Conservation (phyloP, 2,329 filamentous ascomycete genomes). For the Alternaria sp. region DNA sequence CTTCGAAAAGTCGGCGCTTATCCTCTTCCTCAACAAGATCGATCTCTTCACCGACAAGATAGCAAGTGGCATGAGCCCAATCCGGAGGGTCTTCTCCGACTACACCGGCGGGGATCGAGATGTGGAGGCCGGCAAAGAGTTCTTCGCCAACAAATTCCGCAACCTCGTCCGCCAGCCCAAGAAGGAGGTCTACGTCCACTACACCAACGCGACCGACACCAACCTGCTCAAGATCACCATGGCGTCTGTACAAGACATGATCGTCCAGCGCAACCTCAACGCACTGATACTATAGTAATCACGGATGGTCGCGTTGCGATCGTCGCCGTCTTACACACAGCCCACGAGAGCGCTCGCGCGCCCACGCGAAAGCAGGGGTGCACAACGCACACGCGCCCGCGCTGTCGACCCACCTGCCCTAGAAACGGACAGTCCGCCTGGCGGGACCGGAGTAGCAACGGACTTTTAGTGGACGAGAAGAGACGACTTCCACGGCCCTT, state of each 20-base stretch:
- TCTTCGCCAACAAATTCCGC: conserved; percentile 59
- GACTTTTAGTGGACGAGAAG: conserved; percentile 5
- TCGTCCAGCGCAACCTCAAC: conserved; percentile 60
- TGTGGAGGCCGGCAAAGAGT: conserved; percentile 56
- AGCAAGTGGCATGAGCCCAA: conserved; percentile 53
- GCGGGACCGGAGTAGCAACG: conserved; percentile 1
- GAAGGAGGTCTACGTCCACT: conserved; percentile 61
- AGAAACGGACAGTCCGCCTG: background rate
- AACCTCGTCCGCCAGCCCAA: conserved; percentile 57
- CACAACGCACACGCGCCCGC: conserved; percentile 1
- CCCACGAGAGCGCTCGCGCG: background rate
- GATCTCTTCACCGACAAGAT: conserved; percentile 61
- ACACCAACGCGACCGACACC: conserved; percentile 60
- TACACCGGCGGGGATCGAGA: conserved; percentile 53
- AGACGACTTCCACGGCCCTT: conserved; percentile 16
- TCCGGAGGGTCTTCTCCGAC: conserved; percentile 58
- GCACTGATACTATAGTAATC: conserved; percentile 52
- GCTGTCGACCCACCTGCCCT: conserved; percentile 4
- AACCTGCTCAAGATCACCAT: conserved; percentile 64
- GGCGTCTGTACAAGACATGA: conserved; percentile 61
- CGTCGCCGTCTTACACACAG: background rate
- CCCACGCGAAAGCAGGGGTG: background rate
- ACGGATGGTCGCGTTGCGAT: background rate
- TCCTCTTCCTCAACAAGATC: conserved; percentile 62
- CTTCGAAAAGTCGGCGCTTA: conserved; percentile 59